These are phyloP conservation scores for Pseudophaeomoniella oleicola DNA, from an alignment of 2,329 filamentous ascomycete genomes.

Conservation along the genomic window DNA sequence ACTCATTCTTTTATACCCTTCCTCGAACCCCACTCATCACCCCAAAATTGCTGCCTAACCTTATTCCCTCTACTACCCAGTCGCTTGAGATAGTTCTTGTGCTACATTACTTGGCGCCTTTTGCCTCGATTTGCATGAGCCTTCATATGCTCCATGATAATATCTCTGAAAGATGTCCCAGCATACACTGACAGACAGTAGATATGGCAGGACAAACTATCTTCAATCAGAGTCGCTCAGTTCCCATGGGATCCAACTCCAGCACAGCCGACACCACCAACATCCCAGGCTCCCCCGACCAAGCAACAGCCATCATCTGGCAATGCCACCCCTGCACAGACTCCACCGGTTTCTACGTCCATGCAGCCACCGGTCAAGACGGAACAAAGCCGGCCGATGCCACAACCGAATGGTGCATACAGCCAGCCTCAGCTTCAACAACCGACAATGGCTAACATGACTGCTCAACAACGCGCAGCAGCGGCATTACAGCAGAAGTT, in stretches of 20 bases:
- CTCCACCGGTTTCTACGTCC: conserved; percentile 12
- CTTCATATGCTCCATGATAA: too few relatives aligned
- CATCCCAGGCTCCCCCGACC: conserved; percentile 19
- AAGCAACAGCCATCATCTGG: conserved; percentile 20
- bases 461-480: conserved; percentile 12
- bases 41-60: background rate
- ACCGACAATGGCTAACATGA: conserved; percentile 5
- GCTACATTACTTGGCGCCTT: too few relatives aligned
- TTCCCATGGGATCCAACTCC: conserved; percentile 94
- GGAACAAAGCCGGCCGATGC: background rate
- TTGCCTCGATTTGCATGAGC: too few relatives aligned
- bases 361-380: background rate
- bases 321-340: conserved; percentile 15
- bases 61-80: conserved; percentile 1
- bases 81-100: too few relatives aligned
- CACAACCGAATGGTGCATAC: conserved; percentile 5
- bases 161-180: too few relatives aligned
- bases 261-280: conserved; percentile 37
- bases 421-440: conserved; percentile 2
- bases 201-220: conserved; percentile 91
- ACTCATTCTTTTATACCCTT: conserved; percentile 28
- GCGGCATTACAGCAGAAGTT: conserved; percentile 11
- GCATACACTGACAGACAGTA: conserved; percentile 22
- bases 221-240: conserved; percentile 65
- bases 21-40: background rate